Evolutionary conservation across 2,329 filamentous ascomycete genomes (phyloP), one percentile per base, ranked within the genome.

Genomic region (Aspergillus sp.): DNA sequence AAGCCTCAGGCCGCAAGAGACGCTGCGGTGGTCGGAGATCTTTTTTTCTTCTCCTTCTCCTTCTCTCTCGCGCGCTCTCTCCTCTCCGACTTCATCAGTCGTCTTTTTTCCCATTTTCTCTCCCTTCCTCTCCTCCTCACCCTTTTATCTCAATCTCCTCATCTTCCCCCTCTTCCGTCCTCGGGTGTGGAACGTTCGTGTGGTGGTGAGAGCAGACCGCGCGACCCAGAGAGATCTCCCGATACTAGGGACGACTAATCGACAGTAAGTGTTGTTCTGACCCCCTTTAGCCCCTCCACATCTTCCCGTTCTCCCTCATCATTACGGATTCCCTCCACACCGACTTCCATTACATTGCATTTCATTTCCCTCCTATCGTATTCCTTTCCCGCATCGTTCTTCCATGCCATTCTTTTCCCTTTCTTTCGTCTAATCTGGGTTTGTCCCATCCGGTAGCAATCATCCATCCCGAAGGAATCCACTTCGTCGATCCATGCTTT

Each of bases 251-350:
- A 19, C 16, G 19, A 19, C 19, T 55, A 57, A 58, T 60, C 57
- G 55, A 55, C 53, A 58, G 45, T 56, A 51, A 30, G 57, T 57
- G 54, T 48, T 56, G 50, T 55, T 55, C 57, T 51, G 54, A 50
- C 56, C 49, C 56, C 55, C 58, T 66, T 62, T 63, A 66, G 65
- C 67, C 67, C 65, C 66, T 69, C 67, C 67, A 66, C 65, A 59
- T 59, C 63, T 64, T 60, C 60, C 58, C 60, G 60, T 60, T 60
- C 59, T 54, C 53, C 47, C 52, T 58, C 58, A 20, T 45, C 19
- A 13, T 38, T 35, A 49, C 47, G 44, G 44, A 45, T 47, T 36
- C 20, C 32, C 46, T 30, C 47, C 36, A 38, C 42, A 40, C 19
- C 49, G 42, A 19, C 41, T 49, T 30, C 22, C 26, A 45, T 17